Evolutionary conservation across 306 rosid genomes (phyloP), one percentile per base, ranked within the genome.

Genomic region (Psophocarpus tetragonolobus): DNA sequence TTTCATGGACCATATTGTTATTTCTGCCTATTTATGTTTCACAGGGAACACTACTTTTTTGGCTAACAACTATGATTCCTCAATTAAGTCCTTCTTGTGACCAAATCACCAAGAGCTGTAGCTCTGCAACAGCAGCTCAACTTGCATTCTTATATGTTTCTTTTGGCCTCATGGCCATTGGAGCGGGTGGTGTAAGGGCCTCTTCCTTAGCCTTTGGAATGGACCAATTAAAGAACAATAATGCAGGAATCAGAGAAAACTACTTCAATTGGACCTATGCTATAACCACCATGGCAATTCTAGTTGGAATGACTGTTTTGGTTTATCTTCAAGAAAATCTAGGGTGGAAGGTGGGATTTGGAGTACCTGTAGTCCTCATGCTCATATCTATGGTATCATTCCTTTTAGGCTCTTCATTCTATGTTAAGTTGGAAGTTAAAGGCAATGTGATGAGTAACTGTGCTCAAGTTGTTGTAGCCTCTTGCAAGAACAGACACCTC

Each of bases 21-120:
- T n/a, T n/a, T n/a, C n/a, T n/a, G n/a, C n/a, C n/a, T n/a, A n/a
- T n/a, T n/a, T n/a, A n/a, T 14, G 56, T 26, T 29, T 57, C 57
- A 17, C 38, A 74, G 78, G 69, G 69, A n/a, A 57, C 48, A 6
- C 57, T 47, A 12, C 64, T 81, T 58, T 58, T 85, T 17, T 85
- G 88, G 85, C 54, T 62, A 56, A 78, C 88, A 2, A 30, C 85
- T 14, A 27, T 78, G 67, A 81, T 68, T 8, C 84, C 85, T 51
- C 11, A n/a, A 30, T 32, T 58, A 41, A 9, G 47, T 26, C 69
- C 69, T 13, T 27, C 26, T 8, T 74, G 30, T 39, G 58, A 58
- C 26, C 58, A 41, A 41, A n/a, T 24, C 6, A 74, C 69, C 29
- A 26, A 9, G 20, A 74, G 56, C 3, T 74, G 69, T 41, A 60